Evolutionary conservation across 2,329 filamentous ascomycete genomes (phyloP), one percentile per base, ranked within the genome.

Genomic region (Trichoderma sp.): DNA sequence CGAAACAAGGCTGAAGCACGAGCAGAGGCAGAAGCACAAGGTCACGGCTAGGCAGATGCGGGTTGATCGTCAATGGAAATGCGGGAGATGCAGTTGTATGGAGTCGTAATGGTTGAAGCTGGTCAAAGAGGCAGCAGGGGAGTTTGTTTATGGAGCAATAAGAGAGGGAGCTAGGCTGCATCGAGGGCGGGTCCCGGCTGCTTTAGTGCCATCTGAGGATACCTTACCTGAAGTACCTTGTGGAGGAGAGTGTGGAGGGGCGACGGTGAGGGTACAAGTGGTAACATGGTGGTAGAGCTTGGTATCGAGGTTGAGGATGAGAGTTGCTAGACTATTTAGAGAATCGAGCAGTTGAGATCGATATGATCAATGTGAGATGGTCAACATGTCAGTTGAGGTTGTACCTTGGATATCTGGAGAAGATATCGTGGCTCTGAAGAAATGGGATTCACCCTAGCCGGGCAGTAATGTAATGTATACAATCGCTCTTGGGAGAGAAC

Each of bases 11-110:
- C 28, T n/a, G 50, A 52, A 52, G 50, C 50, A 44, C 45, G 43
- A n/a, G 39, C n/a, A 21, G 43, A 45, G 58, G 48, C 43, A 52
- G 34, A 28, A 24, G 26, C 21, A 26, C 43, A 50, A 9, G 58
- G 47, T 30, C 50, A 48, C 19, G 54, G 19, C 59, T 41, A 63
- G 59, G 59, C 59, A 64, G 62, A 57, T 64, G 28, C 62, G 51
- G 30, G 45, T 50, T 44, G 54, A n/a, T 45, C 43, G 34, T 39
- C 10, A 14, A 39, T 14, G 34, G 34, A 39, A 10, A 28, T 58
- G 52, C 54, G 47, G 26, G 39, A 55, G 55, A 52, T 52, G 52
- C 52, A 45, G 57, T 51, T 45, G 62, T 34, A 47, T 28, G 6
- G 24, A 28, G 12, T 34, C 15, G 26, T 19, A n/a, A 26, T 59